These are phyloP conservation scores for Xylaria nigripes DNA, from an alignment of 495 filamentous ascomycete species.

Conservation along the genomic window DNA sequence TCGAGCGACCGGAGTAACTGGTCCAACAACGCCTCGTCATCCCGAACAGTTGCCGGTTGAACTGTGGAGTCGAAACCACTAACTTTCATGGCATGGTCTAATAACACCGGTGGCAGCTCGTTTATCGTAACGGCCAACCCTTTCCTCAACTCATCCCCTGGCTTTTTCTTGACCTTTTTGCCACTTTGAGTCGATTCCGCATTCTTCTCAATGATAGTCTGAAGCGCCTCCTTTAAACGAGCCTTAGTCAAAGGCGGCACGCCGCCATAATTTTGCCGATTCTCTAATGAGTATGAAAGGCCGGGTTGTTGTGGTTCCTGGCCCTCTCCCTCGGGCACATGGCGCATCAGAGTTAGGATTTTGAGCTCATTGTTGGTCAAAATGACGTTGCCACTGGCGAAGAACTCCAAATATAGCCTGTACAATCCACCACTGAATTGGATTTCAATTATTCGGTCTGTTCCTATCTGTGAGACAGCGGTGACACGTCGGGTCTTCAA, in stretches of 20 bases:
- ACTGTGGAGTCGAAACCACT: conserved; percentile 56
- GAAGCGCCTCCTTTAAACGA: conserved; percentile 58
- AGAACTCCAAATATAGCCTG: conserved; percentile 87
- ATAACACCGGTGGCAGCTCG: conserved; percentile 74
- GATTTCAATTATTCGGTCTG: conserved; percentile 87
- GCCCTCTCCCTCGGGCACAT: conserved; percentile 63
- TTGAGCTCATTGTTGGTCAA: conserved; percentile 74
- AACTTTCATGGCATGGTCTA: conserved; percentile 76
- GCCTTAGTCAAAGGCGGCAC: conserved; percentile 66
- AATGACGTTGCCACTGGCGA: conserved; percentile 86
- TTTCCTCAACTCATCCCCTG: conserved; percentile 64
- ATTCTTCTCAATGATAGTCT: conserved; percentile 51
- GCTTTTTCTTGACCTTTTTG: conserved; percentile 71
- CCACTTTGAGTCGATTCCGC: conserved; percentile 37
- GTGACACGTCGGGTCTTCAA: conserved; percentile 83
- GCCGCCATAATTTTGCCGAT: conserved; percentile 73
- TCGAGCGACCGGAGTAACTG: conserved; percentile 55
- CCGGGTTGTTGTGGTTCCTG: conserved; percentile 71
- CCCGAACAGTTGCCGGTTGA: conserved; percentile 59
- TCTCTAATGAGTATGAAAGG: conserved; percentile 66
- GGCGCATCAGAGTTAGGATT: conserved; percentile 71
- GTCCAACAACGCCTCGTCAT: conserved; percentile 54
- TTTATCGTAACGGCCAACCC: conserved; percentile 73
- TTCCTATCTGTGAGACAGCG: conserved; percentile 73
- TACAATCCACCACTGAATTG: conserved; percentile 87